Conservation (phyloP, 2,329 filamentous ascomycete species). For the Trichoderma afroharzianum region DNA sequence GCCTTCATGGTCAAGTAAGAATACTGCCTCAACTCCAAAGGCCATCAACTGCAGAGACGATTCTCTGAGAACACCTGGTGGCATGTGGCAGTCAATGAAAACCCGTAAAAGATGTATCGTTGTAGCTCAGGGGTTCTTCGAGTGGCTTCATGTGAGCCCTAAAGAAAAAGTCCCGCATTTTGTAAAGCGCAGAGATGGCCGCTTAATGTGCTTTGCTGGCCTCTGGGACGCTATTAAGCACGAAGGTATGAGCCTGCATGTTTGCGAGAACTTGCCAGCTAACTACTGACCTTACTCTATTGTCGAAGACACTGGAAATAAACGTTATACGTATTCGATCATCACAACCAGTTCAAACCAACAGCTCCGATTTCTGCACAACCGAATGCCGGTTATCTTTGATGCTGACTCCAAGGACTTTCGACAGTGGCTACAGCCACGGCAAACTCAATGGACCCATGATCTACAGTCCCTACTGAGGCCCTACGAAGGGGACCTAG, state of each 20-base stretch:
- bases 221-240: constrained; percentile 87
- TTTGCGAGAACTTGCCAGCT: not conserved
- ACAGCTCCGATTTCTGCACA: constrained; percentile 81
- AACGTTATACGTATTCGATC: constrained; percentile 84
- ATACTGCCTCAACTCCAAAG: constrained; percentile 72
- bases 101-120: constrained; percentile 83
- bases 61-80: constrained; percentile 68
- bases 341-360: constrained; percentile 87
- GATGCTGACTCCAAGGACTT: constrained; percentile 70
- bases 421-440: constrained; percentile 74
- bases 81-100: constrained; percentile 94
- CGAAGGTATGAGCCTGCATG: constrained; percentile 51
- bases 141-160: constrained; percentile 78
- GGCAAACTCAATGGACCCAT: constrained; percentile 65
- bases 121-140: constrained; percentile 88
- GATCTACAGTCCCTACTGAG: constrained; percentile 76
- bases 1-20: constrained; percentile 87
- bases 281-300: not conserved
- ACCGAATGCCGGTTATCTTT: constrained; percentile 92
- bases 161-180: constrained; percentile 85
- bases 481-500: constrained; percentile 74
- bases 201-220: constrained; percentile 84
- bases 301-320: constrained; percentile 46
- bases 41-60: constrained; percentile 96
- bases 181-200: constrained; percentile 74